phyloP scores from a whole-genome alignment of 768 basidiomycete genomes.

The Termitomyces sp. region DNA sequence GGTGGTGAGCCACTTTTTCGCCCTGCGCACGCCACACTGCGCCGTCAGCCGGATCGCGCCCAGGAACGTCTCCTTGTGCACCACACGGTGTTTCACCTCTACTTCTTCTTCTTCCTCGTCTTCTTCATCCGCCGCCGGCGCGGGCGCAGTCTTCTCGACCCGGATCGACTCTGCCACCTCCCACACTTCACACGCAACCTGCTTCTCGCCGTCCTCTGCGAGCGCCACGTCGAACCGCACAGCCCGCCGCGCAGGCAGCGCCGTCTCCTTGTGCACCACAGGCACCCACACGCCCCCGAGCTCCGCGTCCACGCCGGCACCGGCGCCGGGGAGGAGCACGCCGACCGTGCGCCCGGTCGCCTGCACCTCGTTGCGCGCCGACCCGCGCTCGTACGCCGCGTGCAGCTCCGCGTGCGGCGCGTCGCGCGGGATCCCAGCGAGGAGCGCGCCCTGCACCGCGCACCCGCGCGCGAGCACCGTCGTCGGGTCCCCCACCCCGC shows the following conservation, averaged over 20 bases:
- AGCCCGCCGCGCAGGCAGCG: conserved; percentile 59
- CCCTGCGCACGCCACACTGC: conserved; percentile 32
- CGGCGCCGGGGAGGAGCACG: conserved; percentile 51
- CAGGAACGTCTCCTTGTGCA: conserved; percentile 49
- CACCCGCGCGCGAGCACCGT: conserved; percentile 74
- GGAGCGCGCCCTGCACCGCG: conserved; percentile 64
- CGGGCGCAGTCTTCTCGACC: conserved; percentile 48
- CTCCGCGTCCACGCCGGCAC: conserved; percentile 21
- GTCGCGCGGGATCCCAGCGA: conserved; percentile 41
- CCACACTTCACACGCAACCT: conserved; percentile 68
- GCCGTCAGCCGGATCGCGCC: conserved; percentile 36
- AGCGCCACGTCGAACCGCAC: conserved; percentile 55
- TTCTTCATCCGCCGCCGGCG: conserved; percentile 19
- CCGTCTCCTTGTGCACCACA: conserved; percentile 64
- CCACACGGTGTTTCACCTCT: conserved; percentile 54
- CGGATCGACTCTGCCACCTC: conserved; percentile 67
- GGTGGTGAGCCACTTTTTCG: conserved; percentile 40
- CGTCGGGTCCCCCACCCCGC: conserved; percentile 72
- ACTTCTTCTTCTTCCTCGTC: conserved; percentile 47
- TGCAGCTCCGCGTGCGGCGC: conserved; percentile 45
- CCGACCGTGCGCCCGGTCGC: conserved; percentile 63
- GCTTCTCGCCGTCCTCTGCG: conserved; percentile 25
- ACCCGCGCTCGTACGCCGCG: conserved; percentile 35
- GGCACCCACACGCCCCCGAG: conserved; percentile 64
- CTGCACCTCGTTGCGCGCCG: conserved; percentile 34